Evolutionary conservation across 345 rosid genomes (phyloP), one percentile per base, ranked within the genome.

Genomic region (Reutealis trisperma): DNA sequence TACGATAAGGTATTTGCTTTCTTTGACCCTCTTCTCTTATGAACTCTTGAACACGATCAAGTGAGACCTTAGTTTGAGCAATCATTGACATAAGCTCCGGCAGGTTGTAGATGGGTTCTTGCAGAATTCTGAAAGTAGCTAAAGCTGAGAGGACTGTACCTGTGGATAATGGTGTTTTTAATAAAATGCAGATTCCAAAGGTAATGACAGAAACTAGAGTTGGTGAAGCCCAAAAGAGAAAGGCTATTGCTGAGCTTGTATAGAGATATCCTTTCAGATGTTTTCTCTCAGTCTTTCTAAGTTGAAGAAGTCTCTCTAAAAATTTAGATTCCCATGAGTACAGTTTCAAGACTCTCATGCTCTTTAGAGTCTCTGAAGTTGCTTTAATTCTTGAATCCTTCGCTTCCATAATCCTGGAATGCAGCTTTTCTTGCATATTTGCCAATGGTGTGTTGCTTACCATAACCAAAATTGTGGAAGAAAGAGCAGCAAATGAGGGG

Each of bases 391-490:
- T 78, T 12, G 74, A 59, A 61, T 84, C 87, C 76, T 73, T 84
- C 1, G 88, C 84, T 75, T 90, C 90, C 93, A 90, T 90, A 70
- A 92, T 89, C 77, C 70, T 84, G 5, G 87, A 83, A 59, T 88
- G 91, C 72, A 89, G 84, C 75, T 72, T 83, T 51, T 92, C 76
- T 61, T 89, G 93, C 87, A 55, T 82, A 15, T 76, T 87, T 30
- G 87, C 93, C 67, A 91, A 66, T 1, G 96, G 96, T n/a, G 88
- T 87, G 81, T 88, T 89, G 77, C 91, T 81, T 55, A 88, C 87
- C 94, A 92, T 92, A 25, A 89, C 87, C 45, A 89, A 67, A 70
- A 86, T 78, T 4, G 91, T 88, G 1, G 88, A 79, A 22, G 77
- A 65, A 21, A 90, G 81, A 66, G 94, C 93, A 61, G 93, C 92